Conservation (phyloP, 1,284 basidiomycete genomes). For the Ganoderma multipileum region DNA sequence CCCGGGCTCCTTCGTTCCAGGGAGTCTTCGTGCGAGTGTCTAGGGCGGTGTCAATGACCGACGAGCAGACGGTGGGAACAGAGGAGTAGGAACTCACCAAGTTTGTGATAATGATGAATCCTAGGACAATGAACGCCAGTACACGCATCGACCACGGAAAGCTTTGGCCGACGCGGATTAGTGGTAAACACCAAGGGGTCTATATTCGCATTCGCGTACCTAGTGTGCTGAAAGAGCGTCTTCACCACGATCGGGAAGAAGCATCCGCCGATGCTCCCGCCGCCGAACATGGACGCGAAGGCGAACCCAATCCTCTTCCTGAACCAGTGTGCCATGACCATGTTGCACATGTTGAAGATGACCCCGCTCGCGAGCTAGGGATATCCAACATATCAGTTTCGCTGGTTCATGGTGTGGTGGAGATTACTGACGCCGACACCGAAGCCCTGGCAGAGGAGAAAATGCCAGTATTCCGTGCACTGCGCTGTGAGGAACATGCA, state of each 20-base stretch:
- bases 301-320: conserved; percentile 46
- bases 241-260: conserved; percentile 49
- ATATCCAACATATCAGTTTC: neutral
- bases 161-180: neutral
- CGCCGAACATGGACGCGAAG: conserved; percentile 45
- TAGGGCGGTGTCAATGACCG: neutral
- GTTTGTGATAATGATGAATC: conserved; percentile 50
- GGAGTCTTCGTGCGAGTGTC: neutral
- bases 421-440: neutral
- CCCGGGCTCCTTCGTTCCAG: neutral
- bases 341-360: neutral
- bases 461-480: neutral
- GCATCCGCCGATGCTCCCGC: conserved; percentile 50
- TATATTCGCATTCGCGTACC: conserved; percentile 22
- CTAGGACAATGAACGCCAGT: conserved; percentile 57
- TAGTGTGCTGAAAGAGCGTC: conserved; percentile 44
- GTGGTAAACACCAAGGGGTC: neutral
- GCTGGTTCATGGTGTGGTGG: neutral
- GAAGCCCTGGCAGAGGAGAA: neutral
- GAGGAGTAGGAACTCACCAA: conserved; percentile 32
- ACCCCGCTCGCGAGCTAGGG: neutral
- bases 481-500: neutral
- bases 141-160: conserved; percentile 61
- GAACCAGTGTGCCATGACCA: conserved; percentile 50
- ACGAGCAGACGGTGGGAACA: neutral